Percentiles rank a stretch among this genome's conserved stretches.
Conservation (phyloP, 495 filamentous ascomycete genomes). For the Neurospora sublineolata region DNA sequence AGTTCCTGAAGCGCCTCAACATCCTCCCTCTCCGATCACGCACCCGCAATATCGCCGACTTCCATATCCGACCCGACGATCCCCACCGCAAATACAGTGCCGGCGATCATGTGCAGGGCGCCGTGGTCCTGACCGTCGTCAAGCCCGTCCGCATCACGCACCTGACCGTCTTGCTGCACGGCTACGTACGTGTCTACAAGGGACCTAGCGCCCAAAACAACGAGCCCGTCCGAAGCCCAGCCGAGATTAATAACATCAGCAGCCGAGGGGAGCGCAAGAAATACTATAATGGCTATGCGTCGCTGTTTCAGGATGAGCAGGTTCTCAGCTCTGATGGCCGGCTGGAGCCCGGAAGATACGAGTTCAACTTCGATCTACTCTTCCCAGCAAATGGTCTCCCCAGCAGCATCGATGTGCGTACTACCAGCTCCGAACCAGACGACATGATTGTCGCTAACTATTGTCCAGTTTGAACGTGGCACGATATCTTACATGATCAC, state of each 20-base stretch:
- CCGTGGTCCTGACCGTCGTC: constrained; percentile 67
- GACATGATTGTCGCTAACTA: constrained; percentile 12
- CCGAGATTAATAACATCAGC: constrained; percentile 24
- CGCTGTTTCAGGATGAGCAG: constrained; percentile 82
- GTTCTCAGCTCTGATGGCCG: constrained; percentile 85
- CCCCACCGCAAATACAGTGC: constrained; percentile 77
- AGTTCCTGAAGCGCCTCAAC: constrained; percentile 37
- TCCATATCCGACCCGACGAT: constrained; percentile 69
- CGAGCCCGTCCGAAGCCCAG: constrained; percentile 33
- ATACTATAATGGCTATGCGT: constrained; percentile 70
- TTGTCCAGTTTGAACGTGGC: constrained; percentile 77
- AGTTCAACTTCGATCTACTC: constrained; percentile 84
- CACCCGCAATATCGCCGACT: constrained; percentile 64
- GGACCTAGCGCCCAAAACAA: constrained; percentile 57
- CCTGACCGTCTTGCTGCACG: constrained; percentile 76
- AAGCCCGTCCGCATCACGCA: constrained; percentile 83
- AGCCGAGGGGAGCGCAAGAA: constrained; percentile 53
- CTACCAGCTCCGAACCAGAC: not conserved
- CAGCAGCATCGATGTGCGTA: constrained; percentile 83
- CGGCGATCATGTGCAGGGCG: constrained; percentile 53
- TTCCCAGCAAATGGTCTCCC: constrained; percentile 69
- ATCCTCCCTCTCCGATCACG: constrained; percentile 48
- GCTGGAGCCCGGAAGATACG: constrained; percentile 73
- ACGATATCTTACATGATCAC: constrained; percentile 84
- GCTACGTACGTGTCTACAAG: constrained; percentile 80